Evolutionary conservation across 2,329 filamentous ascomycete species (phyloP).

Genomic region (Talaromyces rugulosus): DNA sequence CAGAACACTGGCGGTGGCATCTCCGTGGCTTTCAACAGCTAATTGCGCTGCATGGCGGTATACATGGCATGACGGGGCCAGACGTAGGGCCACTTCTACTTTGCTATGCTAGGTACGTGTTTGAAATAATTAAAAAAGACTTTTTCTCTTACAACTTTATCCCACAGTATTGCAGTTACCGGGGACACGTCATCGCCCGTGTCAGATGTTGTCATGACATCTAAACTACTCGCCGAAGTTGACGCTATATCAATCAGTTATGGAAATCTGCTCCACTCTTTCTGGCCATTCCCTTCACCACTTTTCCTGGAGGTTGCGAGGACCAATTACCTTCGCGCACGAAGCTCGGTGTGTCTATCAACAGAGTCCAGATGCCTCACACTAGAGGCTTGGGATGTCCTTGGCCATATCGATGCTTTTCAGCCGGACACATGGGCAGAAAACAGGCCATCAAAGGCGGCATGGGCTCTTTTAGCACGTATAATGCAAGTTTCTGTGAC

Average conservation of each 20-base stretch:
- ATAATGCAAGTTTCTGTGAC: constrained; percentile 29
- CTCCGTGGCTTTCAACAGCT: no score
- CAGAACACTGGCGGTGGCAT: no score
- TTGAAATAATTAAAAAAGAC: background rate
- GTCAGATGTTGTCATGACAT: constrained; percentile 23
- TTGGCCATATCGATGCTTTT: constrained; percentile 27
- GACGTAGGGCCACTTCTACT: constrained; percentile 22
- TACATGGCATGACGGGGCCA: constrained; percentile 18
- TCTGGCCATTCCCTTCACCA: constrained; percentile 26
- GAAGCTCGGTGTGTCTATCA: constrained; percentile 9
- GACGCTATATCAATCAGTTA: constrained; percentile 22
- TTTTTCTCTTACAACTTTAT: background rate
- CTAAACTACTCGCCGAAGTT: constrained; percentile 22
- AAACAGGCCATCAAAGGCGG: constrained; percentile 20
- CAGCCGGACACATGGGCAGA: constrained; percentile 25
- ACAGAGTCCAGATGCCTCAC: constrained; percentile 1
- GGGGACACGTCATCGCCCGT: constrained; percentile 37
- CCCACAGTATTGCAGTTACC: constrained; percentile 26
- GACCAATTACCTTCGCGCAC: constrained; percentile 34
- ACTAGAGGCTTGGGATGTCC: constrained; percentile 18
- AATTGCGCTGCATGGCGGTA: constrained; percentile 26
- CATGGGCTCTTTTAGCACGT: constrained; percentile 26
- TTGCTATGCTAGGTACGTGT: constrained; percentile 23
- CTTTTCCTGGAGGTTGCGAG: constrained; percentile 32
- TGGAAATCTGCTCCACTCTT: constrained; percentile 9